These are phyloP conservation scores for Lenzites betulinus DNA, from an alignment of 768 basidiomycete genomes.

Conservation along the genomic window DNA sequence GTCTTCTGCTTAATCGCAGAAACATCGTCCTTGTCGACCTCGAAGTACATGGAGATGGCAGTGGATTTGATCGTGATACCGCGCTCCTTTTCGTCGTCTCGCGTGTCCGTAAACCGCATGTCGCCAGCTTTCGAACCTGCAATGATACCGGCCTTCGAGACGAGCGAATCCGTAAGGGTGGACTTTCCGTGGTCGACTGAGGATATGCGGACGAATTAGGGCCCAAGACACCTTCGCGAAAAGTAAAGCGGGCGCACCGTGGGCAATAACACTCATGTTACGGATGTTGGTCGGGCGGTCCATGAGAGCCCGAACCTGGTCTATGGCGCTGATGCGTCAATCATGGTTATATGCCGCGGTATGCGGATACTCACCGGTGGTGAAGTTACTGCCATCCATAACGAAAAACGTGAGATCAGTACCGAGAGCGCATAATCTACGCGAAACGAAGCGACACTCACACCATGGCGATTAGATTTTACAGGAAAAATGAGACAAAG, in stretches of 20 bases:
- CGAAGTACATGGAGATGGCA: slow-evolving; percentile 99
- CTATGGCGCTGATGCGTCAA: slow-evolving; percentile 41
- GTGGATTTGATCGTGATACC: slow-evolving; percentile 99
- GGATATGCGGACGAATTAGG: background rate
- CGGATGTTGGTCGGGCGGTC: slow-evolving; percentile 90
- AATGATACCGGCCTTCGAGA: slow-evolving; percentile 99
- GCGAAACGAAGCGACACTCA: slow-evolving; percentile 45
- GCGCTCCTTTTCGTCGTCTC: slow-evolving; percentile 98
- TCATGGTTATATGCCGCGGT: background rate
- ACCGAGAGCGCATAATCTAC: slow-evolving; percentile 1
- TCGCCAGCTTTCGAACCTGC: slow-evolving; percentile 94
- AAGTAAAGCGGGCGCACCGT: slow-evolving; percentile 54
- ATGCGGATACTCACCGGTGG: slow-evolving; percentile 26
- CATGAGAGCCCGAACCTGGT: slow-evolving; percentile 88
- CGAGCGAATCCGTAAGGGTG: slow-evolving; percentile 97
- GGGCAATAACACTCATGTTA: slow-evolving; percentile 94
- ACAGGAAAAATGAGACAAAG: slow-evolving; percentile 32
- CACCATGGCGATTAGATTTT: slow-evolving; percentile 75
- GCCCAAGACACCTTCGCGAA: background rate
- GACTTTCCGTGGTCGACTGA: slow-evolving; percentile 99
- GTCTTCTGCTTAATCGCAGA: slow-evolving; percentile 91
- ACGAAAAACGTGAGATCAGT: slow-evolving; percentile 32
- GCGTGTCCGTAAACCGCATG: slow-evolving; percentile 95
- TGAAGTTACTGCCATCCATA: slow-evolving; percentile 71
- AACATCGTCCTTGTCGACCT: slow-evolving; percentile 89